phyloP scores from a whole-genome alignment of 306 rosid genomes.

The Ormosia emarginata region DNA sequence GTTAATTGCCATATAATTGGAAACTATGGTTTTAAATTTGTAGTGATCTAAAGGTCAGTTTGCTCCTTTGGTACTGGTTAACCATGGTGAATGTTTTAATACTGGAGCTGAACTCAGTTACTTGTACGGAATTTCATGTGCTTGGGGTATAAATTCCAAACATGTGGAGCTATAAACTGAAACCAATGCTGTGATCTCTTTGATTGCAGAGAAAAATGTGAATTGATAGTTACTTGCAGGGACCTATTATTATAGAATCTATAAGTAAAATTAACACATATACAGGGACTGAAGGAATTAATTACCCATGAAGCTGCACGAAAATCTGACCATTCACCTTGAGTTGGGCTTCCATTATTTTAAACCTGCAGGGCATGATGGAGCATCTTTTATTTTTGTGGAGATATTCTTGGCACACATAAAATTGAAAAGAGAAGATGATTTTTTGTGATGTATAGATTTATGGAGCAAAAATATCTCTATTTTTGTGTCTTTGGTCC shows the following conservation, averaged over 20 bases:
- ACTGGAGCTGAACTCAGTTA: conserved; percentile 1
- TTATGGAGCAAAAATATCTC: too few relatives aligned
- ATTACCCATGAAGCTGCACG: neutral
- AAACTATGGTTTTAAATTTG: neutral
- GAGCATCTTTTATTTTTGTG: neutral
- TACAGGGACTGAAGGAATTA: too few relatives aligned
- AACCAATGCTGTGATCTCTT: neutral
- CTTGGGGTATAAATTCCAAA: neutral
- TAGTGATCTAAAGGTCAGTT: neutral
- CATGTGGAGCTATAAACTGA: neutral
- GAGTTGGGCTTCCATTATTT: too few relatives aligned
- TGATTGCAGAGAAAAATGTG: neutral
- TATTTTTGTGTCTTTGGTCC: neutral
- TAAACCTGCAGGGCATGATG: neutral
- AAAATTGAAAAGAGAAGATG: too few relatives aligned
- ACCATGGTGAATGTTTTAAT: neutral
- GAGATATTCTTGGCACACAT: too few relatives aligned
- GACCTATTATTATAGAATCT: neutral
- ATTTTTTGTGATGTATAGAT: too few relatives aligned
- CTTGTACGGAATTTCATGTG: neutral
- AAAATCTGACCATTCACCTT: neutral
- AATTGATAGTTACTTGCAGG: neutral
- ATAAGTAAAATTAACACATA: neutral
- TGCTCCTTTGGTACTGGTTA: neutral
- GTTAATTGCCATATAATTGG: neutral